Percentiles rank a stretch among this genome's conserved stretches.
These are phyloP conservation scores for Aspergillus clavatus DNA, from an alignment of 2,329 filamentous ascomycete species.

Conservation along the genomic window DNA sequence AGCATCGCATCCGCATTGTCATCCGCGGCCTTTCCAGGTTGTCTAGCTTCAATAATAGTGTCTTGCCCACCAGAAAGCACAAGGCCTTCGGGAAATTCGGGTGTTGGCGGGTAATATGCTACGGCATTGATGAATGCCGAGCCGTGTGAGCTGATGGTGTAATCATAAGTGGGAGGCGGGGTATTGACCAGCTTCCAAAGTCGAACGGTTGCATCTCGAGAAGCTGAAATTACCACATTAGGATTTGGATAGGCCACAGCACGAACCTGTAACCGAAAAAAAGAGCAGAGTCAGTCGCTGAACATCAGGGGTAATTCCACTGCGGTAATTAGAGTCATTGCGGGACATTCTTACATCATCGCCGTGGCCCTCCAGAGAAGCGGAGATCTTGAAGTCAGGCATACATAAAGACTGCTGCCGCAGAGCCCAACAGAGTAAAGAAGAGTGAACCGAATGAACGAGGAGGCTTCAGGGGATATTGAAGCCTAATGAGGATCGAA, in stretches of 20 bases:
- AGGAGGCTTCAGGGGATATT: not conserved
- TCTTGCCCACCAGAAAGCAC: conserved; percentile 87
- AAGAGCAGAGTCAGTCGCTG: conserved; percentile 57
- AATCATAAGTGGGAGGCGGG: conserved; percentile 67
- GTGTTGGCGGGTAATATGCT: conserved; percentile 66
- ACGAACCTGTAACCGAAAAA: conserved; percentile 64
- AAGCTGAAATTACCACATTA: conserved; percentile 73
- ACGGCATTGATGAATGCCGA: conserved; percentile 84
- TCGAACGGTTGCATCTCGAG: conserved; percentile 84
- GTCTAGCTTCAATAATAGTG: conserved; percentile 84
- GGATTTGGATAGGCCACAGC: conserved; percentile 72
- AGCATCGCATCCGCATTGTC: conserved; percentile 82
- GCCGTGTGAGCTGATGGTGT: conserved; percentile 72
- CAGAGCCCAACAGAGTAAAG: conserved; percentile 1
- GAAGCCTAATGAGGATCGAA: not conserved
- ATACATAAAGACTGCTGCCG: conserved; percentile 45
- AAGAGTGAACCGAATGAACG: not conserved
- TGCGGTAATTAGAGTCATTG: conserved; percentile 12
- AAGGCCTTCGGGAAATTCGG: conserved; percentile 68
- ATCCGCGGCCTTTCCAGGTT: conserved; percentile 59
- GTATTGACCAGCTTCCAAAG: conserved; percentile 69
- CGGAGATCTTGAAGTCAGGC: conserved; percentile 88
- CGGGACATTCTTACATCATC: conserved; percentile 68
- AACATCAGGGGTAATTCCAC: conserved; percentile 11
- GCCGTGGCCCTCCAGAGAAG: conserved; percentile 81